Conservation (phyloP, 2,329 filamentous ascomycete genomes). For the Periconia sp. region DNA sequence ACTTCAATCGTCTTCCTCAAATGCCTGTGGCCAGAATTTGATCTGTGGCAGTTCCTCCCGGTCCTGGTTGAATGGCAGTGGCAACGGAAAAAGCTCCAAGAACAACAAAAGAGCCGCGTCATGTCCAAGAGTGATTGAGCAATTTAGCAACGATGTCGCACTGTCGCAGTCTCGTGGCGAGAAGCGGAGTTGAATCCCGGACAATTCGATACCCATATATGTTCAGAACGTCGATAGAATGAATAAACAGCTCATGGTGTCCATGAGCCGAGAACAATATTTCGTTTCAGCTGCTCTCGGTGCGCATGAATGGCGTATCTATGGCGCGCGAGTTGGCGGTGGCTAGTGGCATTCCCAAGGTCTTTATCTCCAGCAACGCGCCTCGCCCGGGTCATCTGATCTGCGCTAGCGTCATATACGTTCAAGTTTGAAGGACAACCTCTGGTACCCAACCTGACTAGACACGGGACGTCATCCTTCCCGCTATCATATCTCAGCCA, state of each 20-base stretch:
- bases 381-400: constrained; percentile 16
- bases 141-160: too few species aligned
- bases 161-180: too few species aligned
- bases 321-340: constrained; percentile 14
- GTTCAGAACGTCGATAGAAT: too few species aligned
- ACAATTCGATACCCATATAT: too few species aligned
- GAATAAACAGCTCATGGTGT: too few species aligned
- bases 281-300: neutral
- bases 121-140: constrained; percentile 33
- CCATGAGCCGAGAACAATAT: constrained; percentile 8
- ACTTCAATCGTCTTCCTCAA: constrained; percentile 93
- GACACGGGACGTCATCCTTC: neutral
- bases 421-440: neutral
- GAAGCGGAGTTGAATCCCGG: too few species aligned
- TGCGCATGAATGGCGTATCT: neutral
- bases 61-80: constrained; percentile 91
- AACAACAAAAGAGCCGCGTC: constrained; percentile 40
- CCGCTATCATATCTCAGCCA: neutral
- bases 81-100: constrained; percentile 55
- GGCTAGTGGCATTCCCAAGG: constrained; percentile 19
- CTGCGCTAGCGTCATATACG: constrained; percentile 8
- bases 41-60: constrained; percentile 89
- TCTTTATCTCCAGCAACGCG: constrained; percentile 15
- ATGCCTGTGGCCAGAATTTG: constrained; percentile 95
- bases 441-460: neutral